Evolutionary conservation across 2,329 filamentous ascomycete genomes (phyloP).

Genomic region (Xylaria sp.): DNA sequence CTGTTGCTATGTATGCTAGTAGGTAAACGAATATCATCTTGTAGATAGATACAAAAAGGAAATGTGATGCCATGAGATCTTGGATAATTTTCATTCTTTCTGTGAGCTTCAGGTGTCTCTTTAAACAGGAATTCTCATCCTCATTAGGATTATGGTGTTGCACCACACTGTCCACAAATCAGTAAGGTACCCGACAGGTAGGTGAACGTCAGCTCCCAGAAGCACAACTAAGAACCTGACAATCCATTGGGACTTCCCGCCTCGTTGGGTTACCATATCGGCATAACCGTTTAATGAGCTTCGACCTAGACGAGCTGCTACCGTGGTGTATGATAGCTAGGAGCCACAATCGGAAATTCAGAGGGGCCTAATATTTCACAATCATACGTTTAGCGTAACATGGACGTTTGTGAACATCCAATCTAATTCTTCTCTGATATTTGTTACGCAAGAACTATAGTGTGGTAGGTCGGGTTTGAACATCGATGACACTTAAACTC

Average conservation of each 20-base stretch:
- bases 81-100: neutral
- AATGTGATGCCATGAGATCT: neutral
- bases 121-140: constrained; percentile 14
- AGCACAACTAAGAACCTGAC: constrained; percentile 3
- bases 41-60: neutral
- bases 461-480: neutral
- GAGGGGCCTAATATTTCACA: neutral
- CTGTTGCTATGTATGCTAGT: constrained; percentile 9
- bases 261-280: neutral
- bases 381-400: neutral
- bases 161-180: constrained; percentile 3
- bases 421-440: neutral
- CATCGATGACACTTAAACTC: neutral
- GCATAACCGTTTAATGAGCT: neutral
- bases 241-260: neutral
- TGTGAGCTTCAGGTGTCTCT: neutral
- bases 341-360: neutral
- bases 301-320: neutral
- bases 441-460: neutral
- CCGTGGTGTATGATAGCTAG: neutral
- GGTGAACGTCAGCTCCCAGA: neutral
- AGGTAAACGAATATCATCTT: constrained; percentile 23
- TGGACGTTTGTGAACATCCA: neutral
- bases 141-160: neutral
- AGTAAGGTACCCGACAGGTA: neutral